Base-by-base conservation (phyloP, 345 rosid species). In the Salix udensis region DNA sequence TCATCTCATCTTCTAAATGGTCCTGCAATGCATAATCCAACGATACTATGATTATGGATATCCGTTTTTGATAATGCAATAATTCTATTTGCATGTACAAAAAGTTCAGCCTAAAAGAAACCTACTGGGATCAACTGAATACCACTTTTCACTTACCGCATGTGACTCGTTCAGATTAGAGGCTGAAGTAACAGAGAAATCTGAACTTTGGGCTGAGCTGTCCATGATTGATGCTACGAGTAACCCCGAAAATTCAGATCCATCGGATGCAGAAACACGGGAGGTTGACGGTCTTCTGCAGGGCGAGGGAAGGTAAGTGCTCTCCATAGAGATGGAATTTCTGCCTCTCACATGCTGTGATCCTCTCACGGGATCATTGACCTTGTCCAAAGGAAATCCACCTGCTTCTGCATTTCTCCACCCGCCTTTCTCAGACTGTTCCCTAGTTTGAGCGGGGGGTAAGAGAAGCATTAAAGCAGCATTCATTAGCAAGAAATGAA, bases 1-100 rank as follows among this genome's bases (percentile, higher is more conserved):
- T 89, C 98, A 94, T 92, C 86, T 94, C 98, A 19, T 83, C 91
- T 85, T 92, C 97, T 60, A 91, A 18, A 18, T 89, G 91, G 65
- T 82, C 81, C 97, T 92, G 88, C 81, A 82, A 37, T 67, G 70
- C 68, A 64, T 3, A 23, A 75, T 23, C 58, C 36, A 11, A 58
- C n/a, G 50, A 31, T 34, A 1, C n/a, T 70, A 8, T 2, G 8
- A 16, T 55, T 55, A 55, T 14, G 5, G 30, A 28, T 16, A 19
- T 40, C 30, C 65, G 8, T 7, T 28, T 16, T 36, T 40, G 12
- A 55, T 12, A 40, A 8, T 15, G n/a, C 70, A 6, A 0, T 14
- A 34, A 23, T 24, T 67, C 30, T 66, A 19, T 31, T 67, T 19
- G 69, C 16, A n/a, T 55, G 4, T 66, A 34, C 69, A 30, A 66